Evolutionary conservation across 140 eudicot genomes (phyloP).

Genomic region (Ambrosia hybrid): DNA sequence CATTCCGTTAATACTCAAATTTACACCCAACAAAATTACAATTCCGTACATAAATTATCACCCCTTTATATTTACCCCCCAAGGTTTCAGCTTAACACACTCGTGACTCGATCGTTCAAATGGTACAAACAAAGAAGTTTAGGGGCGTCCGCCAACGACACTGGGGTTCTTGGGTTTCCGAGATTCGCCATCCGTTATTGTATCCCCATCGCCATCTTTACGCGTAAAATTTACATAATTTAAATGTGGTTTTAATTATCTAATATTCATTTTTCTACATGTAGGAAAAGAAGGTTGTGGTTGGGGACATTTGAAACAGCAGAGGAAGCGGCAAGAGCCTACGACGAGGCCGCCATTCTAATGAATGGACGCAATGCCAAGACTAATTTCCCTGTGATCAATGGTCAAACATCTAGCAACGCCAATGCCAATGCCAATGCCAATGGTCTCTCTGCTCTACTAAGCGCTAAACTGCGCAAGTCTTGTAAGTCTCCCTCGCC

Average conservation of each 20-base stretch:
- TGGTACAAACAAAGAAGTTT: constrained; percentile 71
- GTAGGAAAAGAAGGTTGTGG: constrained; percentile 91
- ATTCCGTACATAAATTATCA: constrained; percentile 19
- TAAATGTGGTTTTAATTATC: neutral
- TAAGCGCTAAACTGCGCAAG: constrained; percentile 65
- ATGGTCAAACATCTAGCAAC: constrained; percentile 2
- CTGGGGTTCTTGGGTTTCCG: constrained; percentile 96
- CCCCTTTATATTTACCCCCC: constrained; percentile 27
- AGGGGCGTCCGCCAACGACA: constrained; percentile 94
- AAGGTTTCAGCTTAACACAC: constrained; percentile 23
- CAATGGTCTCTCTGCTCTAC: constrained; percentile 45
- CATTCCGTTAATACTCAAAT: neutral
- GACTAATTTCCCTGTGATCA: constrained; percentile 61
- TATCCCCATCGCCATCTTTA: too few species aligned
- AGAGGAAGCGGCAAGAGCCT: constrained; percentile 87
- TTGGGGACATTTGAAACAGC: constrained; percentile 86
- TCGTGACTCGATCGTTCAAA: constrained; percentile 23
- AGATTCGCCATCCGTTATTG: too few species aligned
- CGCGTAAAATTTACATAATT: too few species aligned
- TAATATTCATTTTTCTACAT: neutral
- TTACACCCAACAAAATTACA: constrained; percentile 19
- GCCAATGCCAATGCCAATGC: constrained; percentile 9
- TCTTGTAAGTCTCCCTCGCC: constrained; percentile 67
- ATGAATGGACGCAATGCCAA: constrained; percentile 86
- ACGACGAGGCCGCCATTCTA: constrained; percentile 75